Conservation (phyloP, 164 flowering plant genomes). For the Nymphaea thermarum region DNA sequence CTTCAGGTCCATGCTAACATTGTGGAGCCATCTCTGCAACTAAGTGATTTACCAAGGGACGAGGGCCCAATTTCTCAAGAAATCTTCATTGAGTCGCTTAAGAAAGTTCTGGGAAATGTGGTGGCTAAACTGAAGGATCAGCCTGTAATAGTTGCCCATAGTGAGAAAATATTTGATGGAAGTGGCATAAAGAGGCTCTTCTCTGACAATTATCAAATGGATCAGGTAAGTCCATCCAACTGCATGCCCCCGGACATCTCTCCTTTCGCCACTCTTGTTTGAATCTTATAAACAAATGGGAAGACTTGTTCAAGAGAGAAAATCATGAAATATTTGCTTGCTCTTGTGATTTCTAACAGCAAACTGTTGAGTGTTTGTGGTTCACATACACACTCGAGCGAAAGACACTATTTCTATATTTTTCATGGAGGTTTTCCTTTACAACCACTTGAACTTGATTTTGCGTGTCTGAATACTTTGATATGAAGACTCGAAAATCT, state of each 20-base stretch:
- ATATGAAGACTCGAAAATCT: no score
- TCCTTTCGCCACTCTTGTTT: neutral
- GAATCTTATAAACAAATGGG: neutral
- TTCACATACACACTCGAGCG: no score
- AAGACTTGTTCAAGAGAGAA: neutral
- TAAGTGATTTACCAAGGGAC: slow-evolving; percentile 9
- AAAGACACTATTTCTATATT: no score
- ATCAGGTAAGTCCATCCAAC: slow-evolving; percentile 42
- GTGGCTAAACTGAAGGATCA: slow-evolving; percentile 54
- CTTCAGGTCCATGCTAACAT: slow-evolving; percentile 59
- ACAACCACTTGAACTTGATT: no score
- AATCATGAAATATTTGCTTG: neutral
- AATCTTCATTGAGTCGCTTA: slow-evolving; percentile 45
- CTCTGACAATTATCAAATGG: slow-evolving; percentile 73
- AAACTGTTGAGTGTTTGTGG: no score
- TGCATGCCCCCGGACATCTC: neutral
- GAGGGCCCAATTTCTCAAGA: slow-evolving; percentile 40
- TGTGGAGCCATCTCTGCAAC: slow-evolving; percentile 57
- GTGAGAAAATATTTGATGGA: slow-evolving; percentile 79
- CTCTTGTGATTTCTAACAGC: neutral
- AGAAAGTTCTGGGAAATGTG: slow-evolving; percentile 31
- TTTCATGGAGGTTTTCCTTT: no score
- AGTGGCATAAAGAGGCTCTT: slow-evolving; percentile 61
- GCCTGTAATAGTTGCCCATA: slow-evolving; percentile 93
- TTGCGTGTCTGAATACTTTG: no score